These are phyloP conservation scores for Globisporangium alternatum DNA, from an alignment of 352 stramenopile species.

Conservation along the genomic window DNA sequence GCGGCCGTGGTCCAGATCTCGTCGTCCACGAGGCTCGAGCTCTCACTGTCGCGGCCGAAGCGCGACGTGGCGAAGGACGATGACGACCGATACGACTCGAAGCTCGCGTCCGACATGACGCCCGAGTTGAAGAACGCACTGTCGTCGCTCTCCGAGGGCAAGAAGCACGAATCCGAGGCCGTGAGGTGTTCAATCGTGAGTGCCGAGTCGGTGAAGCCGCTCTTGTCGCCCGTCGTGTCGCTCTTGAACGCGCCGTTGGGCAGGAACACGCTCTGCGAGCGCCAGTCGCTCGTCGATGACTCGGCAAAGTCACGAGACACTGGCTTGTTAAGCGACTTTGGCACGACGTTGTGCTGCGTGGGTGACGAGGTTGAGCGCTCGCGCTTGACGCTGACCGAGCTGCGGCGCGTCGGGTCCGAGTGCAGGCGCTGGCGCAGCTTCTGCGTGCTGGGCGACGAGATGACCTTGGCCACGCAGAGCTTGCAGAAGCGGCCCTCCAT, in stretches of 20 bases:
- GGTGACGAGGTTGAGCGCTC: slow-evolving; percentile 15
- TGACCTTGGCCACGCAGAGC: slow-evolving; percentile 11
- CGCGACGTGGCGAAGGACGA: slow-evolving; percentile 6
- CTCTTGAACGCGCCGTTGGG: slow-evolving; percentile 17
- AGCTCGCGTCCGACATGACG: slow-evolving; percentile 3
- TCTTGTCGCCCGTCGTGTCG: slow-evolving; percentile 10
- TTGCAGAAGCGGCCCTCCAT: slow-evolving; percentile 18
- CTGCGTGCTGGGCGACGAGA: slow-evolving; percentile 6
- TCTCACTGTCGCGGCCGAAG: slow-evolving; percentile 5
- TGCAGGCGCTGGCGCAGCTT: slow-evolving; percentile 10
- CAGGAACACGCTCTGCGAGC: slow-evolving; percentile 15
- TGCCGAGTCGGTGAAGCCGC: slow-evolving; percentile 12
- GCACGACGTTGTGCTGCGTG: background rate
- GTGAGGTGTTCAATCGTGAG: slow-evolving; percentile 15
- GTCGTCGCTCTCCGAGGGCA: slow-evolving; percentile 8
- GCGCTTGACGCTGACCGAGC: slow-evolving; percentile 8
- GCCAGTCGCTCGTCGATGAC: slow-evolving; percentile 7
- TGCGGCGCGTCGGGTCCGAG: slow-evolving; percentile 12
- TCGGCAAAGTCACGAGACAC: slow-evolving; percentile 1
- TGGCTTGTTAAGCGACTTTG: background rate
- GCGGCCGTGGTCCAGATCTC: slow-evolving; percentile 16
- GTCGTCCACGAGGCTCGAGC: slow-evolving; percentile 17
- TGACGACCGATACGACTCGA: background rate
- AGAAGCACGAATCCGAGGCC: background rate
- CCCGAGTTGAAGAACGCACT: slow-evolving; percentile 12